These are phyloP conservation scores for Rhodotorula babjevae DNA, from an alignment of 768 basidiomycete species.

Conservation along the genomic window DNA sequence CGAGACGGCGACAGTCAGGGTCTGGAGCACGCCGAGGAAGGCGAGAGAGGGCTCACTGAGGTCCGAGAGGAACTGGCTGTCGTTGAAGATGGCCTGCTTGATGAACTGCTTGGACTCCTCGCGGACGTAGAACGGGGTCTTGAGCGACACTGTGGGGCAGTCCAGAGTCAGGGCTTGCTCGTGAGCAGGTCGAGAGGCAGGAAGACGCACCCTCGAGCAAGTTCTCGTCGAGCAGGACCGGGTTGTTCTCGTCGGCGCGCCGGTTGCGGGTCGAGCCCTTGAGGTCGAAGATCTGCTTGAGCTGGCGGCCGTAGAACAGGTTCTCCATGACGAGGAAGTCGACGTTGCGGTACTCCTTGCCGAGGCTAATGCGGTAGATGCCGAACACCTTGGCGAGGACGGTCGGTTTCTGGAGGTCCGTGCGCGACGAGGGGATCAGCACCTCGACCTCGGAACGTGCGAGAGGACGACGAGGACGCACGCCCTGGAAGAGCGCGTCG, in stretches of 20 bases:
- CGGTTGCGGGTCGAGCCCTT: constrained; percentile 95
- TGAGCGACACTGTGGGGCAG: constrained; percentile 62
- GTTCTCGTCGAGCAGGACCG: constrained; percentile 94
- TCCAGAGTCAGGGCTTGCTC: not conserved
- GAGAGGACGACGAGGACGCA: constrained; percentile 48
- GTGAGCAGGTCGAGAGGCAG: not conserved
- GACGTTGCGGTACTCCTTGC: constrained; percentile 75
- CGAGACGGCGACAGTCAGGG: not conserved
- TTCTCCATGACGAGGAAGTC: constrained; percentile 98
- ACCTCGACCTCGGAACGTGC: no score
- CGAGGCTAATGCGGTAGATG: constrained; percentile 86
- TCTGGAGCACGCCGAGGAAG: rapidly evolving
- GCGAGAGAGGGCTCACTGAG: constrained; percentile 53
- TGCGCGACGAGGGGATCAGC: not conserved
- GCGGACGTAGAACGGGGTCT: constrained; percentile 86
- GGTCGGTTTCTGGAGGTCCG: constrained; percentile 68
- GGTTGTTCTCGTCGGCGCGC: constrained; percentile 75
- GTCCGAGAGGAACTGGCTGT: constrained; percentile 90
- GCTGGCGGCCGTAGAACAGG: constrained; percentile 84
- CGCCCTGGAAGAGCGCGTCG: constrained; percentile 78
- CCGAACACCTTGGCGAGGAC: constrained; percentile 94
- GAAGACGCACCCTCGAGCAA: constrained; percentile 70
- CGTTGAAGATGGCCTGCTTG: constrained; percentile 83
- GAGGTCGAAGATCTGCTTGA: constrained; percentile 90
- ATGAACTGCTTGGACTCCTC: constrained; percentile 93